Evolutionary conservation across 176 grass and related monocot species (phyloP), one percentile per base, ranked within the genome.

Genomic region (Ensete glaucum): DNA sequence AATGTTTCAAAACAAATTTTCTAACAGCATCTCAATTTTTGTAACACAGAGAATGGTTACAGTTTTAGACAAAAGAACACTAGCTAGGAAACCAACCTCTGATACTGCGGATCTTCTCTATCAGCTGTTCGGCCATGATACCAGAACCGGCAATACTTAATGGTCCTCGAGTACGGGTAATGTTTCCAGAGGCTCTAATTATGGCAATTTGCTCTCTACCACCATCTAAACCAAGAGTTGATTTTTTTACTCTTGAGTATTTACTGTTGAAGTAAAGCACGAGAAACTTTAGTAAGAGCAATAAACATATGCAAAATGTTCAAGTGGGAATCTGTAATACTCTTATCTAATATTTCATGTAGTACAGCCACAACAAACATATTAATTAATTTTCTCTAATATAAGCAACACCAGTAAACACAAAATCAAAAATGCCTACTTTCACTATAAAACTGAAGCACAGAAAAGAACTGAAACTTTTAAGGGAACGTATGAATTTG

Each of bases 111-210:
- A 94, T 94, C 84, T 94, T 99, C 82, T 94, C 82, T 9, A 99
- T 94, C 64, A 99, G 67, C 79, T 99, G 88, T 76, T 99, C 95
- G 67, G 88, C 85, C 69, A 94, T 57, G 76, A 99, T 99, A 76
- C 90, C 86, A 11, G 90, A 99, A 54, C 82, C 81, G 58, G 88
- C 76, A 73, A 78, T 12, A 82, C 86, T 91, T 82, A 99, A 75
- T 56, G 88, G 80, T 51, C 84, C 83, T 51, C 84, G 82, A 80
- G 86, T 86, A 8, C 88, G 85, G 73, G 77, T 89, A 82, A 99
- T 94, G 86, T 78, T 80, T 74, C 95, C 95, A 77, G 90, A 91
- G 69, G 88, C 90, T 93, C 95, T 89, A 74, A 99, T 91, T 68
- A 99, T 81, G 19, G 95, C 95, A 72, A 99, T 94, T 86, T 71